A percentile compares a stretch with the other conserved stretches of the same genome.
Conservation (phyloP, 176 grass and related monocot species). For the Juncus inflexus region DNA sequence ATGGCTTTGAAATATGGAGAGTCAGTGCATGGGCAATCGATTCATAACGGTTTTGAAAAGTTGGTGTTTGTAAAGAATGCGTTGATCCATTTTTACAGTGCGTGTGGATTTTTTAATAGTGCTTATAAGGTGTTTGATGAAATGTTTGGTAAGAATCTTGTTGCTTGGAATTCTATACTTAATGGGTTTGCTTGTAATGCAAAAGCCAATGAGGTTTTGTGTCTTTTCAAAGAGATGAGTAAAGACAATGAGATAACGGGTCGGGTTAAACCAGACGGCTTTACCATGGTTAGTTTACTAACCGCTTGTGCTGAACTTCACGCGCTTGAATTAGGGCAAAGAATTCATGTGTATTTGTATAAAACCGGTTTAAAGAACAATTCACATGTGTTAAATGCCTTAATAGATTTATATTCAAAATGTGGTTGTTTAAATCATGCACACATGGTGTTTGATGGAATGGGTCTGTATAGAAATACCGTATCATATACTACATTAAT, state of each 20-base stretch:
- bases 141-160: slow-evolving; percentile 54
- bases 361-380: slow-evolving; percentile 53
- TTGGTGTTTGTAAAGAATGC: slow-evolving; percentile 75
- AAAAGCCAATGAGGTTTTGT: slow-evolving; percentile 63
- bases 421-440: slow-evolving; percentile 47
- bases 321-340: slow-evolving; percentile 47
- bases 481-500: slow-evolving; percentile 75
- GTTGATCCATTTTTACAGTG: slow-evolving; percentile 56
- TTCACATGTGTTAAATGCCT: slow-evolving; percentile 53
- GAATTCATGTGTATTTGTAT: slow-evolving; percentile 42
- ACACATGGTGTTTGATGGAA: slow-evolving; percentile 57
- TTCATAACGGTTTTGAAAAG: slow-evolving; percentile 45
- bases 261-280: slow-evolving; percentile 41
- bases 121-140: slow-evolving; percentile 69
- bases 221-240: slow-evolving; percentile 57
- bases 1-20: slow-evolving; percentile 54
- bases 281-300: slow-evolving; percentile 71
- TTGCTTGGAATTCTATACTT: slow-evolving; percentile 74
- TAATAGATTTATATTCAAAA: slow-evolving; percentile 77
- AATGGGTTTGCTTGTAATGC: slow-evolving; percentile 69
- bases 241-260: slow-evolving; percentile 17
- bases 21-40: slow-evolving; percentile 48
- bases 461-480: slow-evolving; percentile 35
- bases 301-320: slow-evolving; percentile 57
- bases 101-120: slow-evolving; percentile 55